Conservation (phyloP, 1,139 yeast genomes). For the Ashbya aceris region DNA sequence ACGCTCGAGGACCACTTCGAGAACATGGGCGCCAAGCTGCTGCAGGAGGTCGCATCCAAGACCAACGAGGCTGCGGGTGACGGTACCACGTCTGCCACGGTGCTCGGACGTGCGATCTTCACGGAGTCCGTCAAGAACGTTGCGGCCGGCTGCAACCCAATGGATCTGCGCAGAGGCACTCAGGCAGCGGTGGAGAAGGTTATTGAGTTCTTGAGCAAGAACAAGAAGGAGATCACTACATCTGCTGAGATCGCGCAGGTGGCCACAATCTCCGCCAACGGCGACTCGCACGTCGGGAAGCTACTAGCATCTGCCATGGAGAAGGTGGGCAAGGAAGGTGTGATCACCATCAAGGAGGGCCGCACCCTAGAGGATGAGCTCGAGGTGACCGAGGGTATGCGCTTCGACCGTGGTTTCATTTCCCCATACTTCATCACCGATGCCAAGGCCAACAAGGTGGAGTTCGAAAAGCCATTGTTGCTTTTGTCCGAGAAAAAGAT, state of each 20-base stretch:
- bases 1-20: slow-evolving; percentile 87
- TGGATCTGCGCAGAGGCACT: slow-evolving; percentile 98
- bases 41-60: slow-evolving; percentile 97
- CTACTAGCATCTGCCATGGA: slow-evolving; percentile 97
- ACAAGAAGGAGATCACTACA: slow-evolving; percentile 96
- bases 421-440: slow-evolving; percentile 98
- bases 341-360: slow-evolving; percentile 95
- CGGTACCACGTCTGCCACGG: slow-evolving; percentile 98
- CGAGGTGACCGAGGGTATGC: slow-evolving; percentile 99
- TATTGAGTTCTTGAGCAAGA: slow-evolving; percentile 74
- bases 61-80: slow-evolving; percentile 99
- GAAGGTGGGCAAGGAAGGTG: slow-evolving; percentile 99
- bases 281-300: slow-evolving; percentile 90
- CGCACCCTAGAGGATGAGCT: slow-evolving; percentile 94
- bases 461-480: slow-evolving; percentile 89
- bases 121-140: slow-evolving; percentile 97
- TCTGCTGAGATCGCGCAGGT: slow-evolving; percentile 97
- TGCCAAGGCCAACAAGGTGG: slow-evolving; percentile 93
- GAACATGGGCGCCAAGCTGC: slow-evolving; percentile 85
- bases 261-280: slow-evolving; percentile 97
- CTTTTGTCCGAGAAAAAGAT: slow-evolving; percentile 91
- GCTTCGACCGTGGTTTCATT: slow-evolving; percentile 96
- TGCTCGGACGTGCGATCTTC: slow-evolving; percentile 92
- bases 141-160: slow-evolving; percentile 99
- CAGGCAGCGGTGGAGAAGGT: slow-evolving; percentile 98